A percentile compares a stretch with the other conserved stretches of the same genome.
Conservation (phyloP, 2,329 filamentous ascomycete species). For the Aspergillus quadrilineatus region DNA sequence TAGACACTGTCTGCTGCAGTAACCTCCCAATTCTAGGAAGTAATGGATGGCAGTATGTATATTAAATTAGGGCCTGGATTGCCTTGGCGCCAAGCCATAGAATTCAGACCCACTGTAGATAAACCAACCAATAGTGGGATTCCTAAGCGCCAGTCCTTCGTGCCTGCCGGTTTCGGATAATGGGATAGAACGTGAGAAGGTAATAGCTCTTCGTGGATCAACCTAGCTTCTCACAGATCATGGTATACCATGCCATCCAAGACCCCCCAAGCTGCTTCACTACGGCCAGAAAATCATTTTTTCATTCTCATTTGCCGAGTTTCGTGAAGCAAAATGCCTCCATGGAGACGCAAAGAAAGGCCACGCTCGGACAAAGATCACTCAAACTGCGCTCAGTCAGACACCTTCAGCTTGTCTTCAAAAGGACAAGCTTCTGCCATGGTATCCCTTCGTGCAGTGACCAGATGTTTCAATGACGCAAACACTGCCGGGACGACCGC, state of each 20-base stretch:
- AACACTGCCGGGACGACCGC: neutral
- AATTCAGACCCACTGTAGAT: neutral
- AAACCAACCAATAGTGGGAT: neutral
- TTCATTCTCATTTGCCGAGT: neutral
- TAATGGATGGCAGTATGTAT: neutral
- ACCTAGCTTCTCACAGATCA: too few species aligned
- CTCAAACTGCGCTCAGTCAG: slow-evolving; percentile 1
- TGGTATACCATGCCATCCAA: too few species aligned
- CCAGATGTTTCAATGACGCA: slow-evolving; percentile 13
- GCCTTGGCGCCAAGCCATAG: neutral
- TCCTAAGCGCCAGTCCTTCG: too few species aligned
- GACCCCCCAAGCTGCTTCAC: neutral
- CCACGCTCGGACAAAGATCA: slow-evolving; percentile 14
- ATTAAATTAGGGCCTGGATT: neutral
- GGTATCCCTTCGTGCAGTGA: slow-evolving; percentile 20
- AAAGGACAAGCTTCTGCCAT: slow-evolving; percentile 12
- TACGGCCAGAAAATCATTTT: neutral
- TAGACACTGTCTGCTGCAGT: too few species aligned
- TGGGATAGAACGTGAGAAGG: too few species aligned
- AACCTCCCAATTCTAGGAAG: neutral
- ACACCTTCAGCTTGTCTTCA: slow-evolving; percentile 5
- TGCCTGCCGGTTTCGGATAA: too few species aligned
- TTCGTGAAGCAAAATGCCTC: slow-evolving; percentile 18
- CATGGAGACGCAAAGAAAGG: slow-evolving; percentile 23
- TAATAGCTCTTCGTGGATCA: too few species aligned